Conservation (phyloP, 441 rosid genomes). For the Euphorbia celastroides region DNA sequence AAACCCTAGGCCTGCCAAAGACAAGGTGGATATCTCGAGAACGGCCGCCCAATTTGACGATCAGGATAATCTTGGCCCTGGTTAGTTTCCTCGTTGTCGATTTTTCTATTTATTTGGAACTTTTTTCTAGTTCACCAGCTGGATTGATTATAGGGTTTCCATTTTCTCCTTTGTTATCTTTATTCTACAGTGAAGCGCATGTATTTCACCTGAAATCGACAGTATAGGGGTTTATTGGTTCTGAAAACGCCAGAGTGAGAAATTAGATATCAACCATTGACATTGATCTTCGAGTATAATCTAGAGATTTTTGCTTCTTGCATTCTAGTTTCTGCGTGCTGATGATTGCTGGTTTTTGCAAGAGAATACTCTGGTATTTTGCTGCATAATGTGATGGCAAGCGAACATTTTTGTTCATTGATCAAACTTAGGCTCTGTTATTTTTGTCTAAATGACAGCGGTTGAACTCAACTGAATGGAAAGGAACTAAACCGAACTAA, state of each 20-base stretch:
- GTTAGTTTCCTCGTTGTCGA: slow-evolving; percentile 16
- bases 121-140: not conserved
- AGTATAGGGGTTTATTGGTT: not conserved
- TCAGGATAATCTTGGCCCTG: slow-evolving; percentile 17
- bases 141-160: not conserved
- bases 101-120: not conserved
- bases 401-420: too few species aligned
- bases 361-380: too few species aligned
- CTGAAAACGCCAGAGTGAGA: not conserved
- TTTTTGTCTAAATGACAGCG: too few species aligned
- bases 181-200: not conserved
- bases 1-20: slow-evolving; percentile 14
- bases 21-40: slow-evolving; percentile 19
- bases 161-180: not conserved
- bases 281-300: not conserved
- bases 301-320: not conserved
- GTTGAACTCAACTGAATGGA: too few species aligned
- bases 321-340: too few species aligned
- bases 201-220: not conserved
- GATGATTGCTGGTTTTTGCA: too few species aligned
- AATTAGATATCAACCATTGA: not conserved
- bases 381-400: too few species aligned
- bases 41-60: not conserved
- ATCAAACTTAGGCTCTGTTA: too few species aligned
- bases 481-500: too few species aligned